Conservation (phyloP, 768 basidiomycete genomes). For the Boletus eberwhitei region DNA sequence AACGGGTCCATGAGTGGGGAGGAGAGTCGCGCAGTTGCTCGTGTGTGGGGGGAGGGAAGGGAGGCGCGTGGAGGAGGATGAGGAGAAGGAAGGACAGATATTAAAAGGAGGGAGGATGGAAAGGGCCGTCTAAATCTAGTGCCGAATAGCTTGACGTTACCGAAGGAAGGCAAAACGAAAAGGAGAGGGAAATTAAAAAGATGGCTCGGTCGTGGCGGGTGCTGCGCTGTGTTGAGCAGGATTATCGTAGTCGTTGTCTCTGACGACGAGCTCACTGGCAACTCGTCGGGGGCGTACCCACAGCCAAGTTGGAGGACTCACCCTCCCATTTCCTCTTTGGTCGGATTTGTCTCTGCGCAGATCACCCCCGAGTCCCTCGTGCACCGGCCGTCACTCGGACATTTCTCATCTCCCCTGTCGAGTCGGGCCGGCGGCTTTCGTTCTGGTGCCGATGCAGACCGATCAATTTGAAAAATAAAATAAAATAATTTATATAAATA, state of each 20-base stretch:
- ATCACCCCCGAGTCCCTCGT: constrained; percentile 16
- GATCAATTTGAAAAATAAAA: constrained; percentile 8
- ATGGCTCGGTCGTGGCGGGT: not conserved
- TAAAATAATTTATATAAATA: constrained; percentile 5
- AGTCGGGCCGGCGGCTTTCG: constrained; percentile 36
- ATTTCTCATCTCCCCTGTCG: constrained; percentile 16
- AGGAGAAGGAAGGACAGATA: constrained; percentile 16
- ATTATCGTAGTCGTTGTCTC: constrained; percentile 1
- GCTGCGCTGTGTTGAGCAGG: not conserved
- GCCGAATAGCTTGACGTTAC: constrained; percentile 25
- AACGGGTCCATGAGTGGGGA: constrained; percentile 36
- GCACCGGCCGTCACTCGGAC: constrained; percentile 24
- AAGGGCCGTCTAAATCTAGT: constrained; percentile 31
- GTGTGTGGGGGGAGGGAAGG: not conserved
- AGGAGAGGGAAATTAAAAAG: constrained; percentile 16
- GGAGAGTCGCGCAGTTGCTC: not conserved
- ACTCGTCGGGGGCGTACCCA: constrained; percentile 1
- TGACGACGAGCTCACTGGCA: constrained; percentile 10
- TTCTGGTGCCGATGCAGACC: constrained; percentile 27
- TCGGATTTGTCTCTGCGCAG: constrained; percentile 22
- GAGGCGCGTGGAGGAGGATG: not conserved
- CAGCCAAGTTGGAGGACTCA: not conserved
- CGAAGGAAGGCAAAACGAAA: constrained; percentile 20
- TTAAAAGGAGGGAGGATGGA: constrained; percentile 22
- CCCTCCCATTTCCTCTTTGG: constrained; percentile 13